phyloP scores from a whole-genome alignment of 352 stramenopile species.

The Saprolegnia parasitica region DNA sequence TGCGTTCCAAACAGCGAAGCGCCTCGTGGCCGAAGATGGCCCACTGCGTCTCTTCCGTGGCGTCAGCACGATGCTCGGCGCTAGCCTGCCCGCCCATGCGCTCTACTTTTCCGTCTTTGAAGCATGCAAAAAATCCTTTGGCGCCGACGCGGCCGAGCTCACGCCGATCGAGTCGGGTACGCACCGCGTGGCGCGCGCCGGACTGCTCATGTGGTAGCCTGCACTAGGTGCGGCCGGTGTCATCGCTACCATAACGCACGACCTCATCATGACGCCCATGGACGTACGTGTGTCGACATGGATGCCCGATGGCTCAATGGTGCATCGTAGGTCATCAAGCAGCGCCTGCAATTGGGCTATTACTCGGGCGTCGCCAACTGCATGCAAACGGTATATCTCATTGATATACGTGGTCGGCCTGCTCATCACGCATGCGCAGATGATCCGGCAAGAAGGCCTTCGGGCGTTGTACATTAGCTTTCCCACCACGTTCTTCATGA shows the following conservation, averaged over 20 bases:
- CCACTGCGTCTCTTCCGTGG: constrained; percentile 92
- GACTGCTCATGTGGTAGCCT: constrained; percentile 27
- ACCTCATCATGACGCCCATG: constrained; percentile 98
- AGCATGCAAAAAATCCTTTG: constrained; percentile 73
- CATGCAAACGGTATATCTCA: constrained; percentile 59
- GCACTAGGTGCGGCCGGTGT: constrained; percentile 82
- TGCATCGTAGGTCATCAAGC: constrained; percentile 91
- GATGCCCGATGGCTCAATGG: neutral
- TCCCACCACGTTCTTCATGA: constrained; percentile 97
- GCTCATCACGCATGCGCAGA: constrained; percentile 35
- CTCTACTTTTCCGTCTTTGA: constrained; percentile 94
- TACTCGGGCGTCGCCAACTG: constrained; percentile 91
- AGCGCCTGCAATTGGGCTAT: constrained; percentile 98
- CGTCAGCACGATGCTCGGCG: constrained; percentile 96
- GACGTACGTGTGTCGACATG: constrained; percentile 63
- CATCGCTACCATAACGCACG: constrained; percentile 93
- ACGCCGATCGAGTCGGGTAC: constrained; percentile 64
- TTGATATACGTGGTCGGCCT: neutral
- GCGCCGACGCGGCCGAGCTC: constrained; percentile 60
- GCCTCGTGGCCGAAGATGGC: constrained; percentile 62
- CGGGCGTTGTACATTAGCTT: constrained; percentile 92
- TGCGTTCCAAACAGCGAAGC: constrained; percentile 54
- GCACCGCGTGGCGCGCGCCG: constrained; percentile 17
- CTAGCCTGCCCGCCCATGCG: constrained; percentile 95
- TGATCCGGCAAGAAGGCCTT: constrained; percentile 70